Conservation (phyloP, 2,329 filamentous ascomycete species). For the Penicillium sp. region DNA sequence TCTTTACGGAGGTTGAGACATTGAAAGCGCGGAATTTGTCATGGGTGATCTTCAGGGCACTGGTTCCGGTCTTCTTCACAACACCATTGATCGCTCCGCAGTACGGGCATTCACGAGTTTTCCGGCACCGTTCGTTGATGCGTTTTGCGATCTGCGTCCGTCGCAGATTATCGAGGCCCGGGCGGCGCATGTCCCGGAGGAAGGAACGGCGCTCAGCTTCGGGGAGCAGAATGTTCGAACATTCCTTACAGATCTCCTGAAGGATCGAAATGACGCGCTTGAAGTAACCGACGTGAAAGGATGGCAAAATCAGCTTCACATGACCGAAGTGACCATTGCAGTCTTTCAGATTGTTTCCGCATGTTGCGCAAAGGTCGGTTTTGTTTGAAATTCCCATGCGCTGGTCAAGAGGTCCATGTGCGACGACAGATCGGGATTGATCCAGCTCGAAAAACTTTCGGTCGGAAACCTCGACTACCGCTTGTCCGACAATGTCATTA, state of each 20-base stretch:
- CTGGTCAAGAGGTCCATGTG: constrained; percentile 81
- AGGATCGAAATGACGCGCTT: constrained; percentile 88
- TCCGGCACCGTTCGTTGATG: constrained; percentile 85
- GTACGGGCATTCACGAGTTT: constrained; percentile 74
- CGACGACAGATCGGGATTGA: constrained; percentile 68
- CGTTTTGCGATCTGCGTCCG: constrained; percentile 79
- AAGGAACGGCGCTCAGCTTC: constrained; percentile 74
- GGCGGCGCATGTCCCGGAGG: constrained; percentile 74
- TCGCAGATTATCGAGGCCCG: constrained; percentile 80
- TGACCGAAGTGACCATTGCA: constrained; percentile 97
- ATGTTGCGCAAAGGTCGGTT: constrained; percentile 73
- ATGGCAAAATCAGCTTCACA: constrained; percentile 82
- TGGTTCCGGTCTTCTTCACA: constrained; percentile 77
- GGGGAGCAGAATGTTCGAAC: constrained; percentile 75
- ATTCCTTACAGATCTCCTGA: constrained; percentile 95
- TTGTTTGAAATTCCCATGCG: constrained; percentile 89
- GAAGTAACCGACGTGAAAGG: constrained; percentile 94
- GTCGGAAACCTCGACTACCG: constrained; percentile 90
- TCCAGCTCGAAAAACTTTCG: constrained; percentile 88
- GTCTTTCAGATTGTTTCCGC: constrained; percentile 71
- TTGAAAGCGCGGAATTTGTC: constrained; percentile 89
- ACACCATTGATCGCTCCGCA: constrained; percentile 83
- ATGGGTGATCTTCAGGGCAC: constrained; percentile 87
- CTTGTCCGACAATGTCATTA: constrained; percentile 92
- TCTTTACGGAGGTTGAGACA: constrained; percentile 80